These are phyloP conservation scores for Balansia obtecta DNA, from an alignment of 2,329 filamentous ascomycete species.

Conservation along the genomic window DNA sequence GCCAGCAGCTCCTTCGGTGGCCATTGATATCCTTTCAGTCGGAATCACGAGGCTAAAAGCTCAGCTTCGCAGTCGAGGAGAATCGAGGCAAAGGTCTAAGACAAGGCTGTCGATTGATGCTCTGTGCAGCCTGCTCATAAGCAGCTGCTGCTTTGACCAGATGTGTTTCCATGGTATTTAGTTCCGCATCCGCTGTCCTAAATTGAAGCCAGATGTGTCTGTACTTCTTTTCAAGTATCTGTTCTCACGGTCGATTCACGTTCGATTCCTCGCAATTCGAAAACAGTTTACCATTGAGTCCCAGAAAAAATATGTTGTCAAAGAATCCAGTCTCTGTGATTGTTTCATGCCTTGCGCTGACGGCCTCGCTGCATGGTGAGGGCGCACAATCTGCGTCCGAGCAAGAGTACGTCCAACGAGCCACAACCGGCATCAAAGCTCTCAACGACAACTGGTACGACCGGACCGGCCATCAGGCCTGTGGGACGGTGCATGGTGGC, in stretches of 20 bases:
- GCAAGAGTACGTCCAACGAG: slow-evolving; percentile 20
- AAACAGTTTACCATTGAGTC: too few species aligned
- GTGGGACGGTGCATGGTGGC: slow-evolving; percentile 62
- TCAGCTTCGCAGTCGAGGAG: background rate
- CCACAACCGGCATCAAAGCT: slow-evolving; percentile 22
- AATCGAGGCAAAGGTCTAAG: background rate
- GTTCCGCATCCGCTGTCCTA: background rate
- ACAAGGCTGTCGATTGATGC: background rate
- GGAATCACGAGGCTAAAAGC: background rate
- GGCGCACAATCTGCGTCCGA: background rate
- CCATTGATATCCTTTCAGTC: too few species aligned
- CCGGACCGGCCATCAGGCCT: slow-evolving; percentile 41
- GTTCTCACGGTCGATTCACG: background rate
- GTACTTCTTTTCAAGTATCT: background rate
- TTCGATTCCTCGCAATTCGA: background rate
- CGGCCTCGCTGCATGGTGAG: background rate
- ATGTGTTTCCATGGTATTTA: background rate
- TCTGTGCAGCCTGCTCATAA: too few species aligned
- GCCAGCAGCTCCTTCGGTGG: background rate
- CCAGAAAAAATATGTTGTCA: background rate
- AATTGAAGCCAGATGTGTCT: background rate
- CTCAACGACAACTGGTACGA: slow-evolving; percentile 51
- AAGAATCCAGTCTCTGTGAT: background rate
- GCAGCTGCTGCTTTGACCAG: background rate
- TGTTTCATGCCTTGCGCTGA: slow-evolving; percentile 1